Conservation (phyloP, 2,329 filamentous ascomycete species). For the Colletotrichum musicola region DNA sequence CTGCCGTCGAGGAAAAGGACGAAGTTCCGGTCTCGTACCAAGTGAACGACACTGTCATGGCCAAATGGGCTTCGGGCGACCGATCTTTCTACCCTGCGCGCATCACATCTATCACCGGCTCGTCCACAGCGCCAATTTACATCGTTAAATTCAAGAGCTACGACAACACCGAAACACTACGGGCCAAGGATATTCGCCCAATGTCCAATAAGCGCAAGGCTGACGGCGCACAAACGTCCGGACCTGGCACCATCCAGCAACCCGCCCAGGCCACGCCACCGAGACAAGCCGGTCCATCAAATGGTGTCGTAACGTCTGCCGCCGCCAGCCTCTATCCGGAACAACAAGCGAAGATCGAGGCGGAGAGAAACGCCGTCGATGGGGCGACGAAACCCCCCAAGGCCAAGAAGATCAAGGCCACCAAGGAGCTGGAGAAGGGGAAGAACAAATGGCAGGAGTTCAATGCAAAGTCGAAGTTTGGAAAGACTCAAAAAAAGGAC, state of each 20-base stretch:
- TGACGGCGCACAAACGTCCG: conserved; percentile 74
- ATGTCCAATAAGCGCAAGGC: conserved; percentile 87
- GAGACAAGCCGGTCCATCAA: conserved; percentile 47
- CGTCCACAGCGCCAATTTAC: conserved; percentile 90
- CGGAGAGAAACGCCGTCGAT: conserved; percentile 70
- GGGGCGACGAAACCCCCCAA: conserved; percentile 79
- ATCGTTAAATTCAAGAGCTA: conserved; percentile 96
- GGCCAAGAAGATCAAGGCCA: conserved; percentile 92
- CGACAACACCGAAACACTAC: conserved; percentile 83
- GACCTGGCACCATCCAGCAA: conserved; percentile 52
- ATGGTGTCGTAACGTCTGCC: conserved; percentile 66
- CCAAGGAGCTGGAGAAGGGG: conserved; percentile 88
- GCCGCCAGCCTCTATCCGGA: conserved; percentile 70
- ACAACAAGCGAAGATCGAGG: conserved; percentile 65
- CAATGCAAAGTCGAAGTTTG: conserved; percentile 79
- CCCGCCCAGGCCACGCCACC: conserved; percentile 57
- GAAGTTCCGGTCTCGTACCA: conserved; percentile 73
- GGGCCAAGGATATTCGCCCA: conserved; percentile 86
- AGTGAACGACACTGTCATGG: conserved; percentile 90
- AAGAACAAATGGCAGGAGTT: conserved; percentile 98
- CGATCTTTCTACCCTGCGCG: conserved; percentile 91
- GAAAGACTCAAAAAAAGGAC: conserved; percentile 81
- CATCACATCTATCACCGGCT: conserved; percentile 94
- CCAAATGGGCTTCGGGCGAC: conserved; percentile 92
- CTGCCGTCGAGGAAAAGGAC: conserved; percentile 63